Percentiles rank a stretch among this genome's conserved stretches.
Conservation (phyloP, 306 rosid species). For the Gynostemma pentaphyllum region DNA sequence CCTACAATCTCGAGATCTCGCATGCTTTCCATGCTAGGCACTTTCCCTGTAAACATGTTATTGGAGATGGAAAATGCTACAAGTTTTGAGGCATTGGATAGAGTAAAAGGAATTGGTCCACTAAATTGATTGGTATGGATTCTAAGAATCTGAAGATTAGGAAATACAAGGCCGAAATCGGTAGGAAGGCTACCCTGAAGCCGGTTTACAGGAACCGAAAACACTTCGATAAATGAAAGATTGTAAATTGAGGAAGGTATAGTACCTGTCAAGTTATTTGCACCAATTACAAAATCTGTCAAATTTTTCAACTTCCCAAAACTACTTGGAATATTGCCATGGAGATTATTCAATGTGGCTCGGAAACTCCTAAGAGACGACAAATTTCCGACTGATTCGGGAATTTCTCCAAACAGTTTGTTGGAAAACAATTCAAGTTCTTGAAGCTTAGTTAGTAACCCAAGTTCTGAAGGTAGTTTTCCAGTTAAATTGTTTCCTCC, state of each 20-base stretch:
- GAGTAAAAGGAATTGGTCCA: slow-evolving; percentile 15
- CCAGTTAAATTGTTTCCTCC: not conserved
- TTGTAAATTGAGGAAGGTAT: slow-evolving; percentile 21
- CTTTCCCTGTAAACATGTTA: slow-evolving; percentile 12
- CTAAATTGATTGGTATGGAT: slow-evolving; percentile 4
- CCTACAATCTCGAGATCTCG: not conserved
- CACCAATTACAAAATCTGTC: not conserved
- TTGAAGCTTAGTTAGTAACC: slow-evolving; percentile 1
- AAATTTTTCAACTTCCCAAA: slow-evolving; percentile 16
- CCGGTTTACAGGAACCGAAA: not conserved
- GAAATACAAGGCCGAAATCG: slow-evolving; percentile 10
- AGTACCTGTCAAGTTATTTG: slow-evolving; percentile 12
- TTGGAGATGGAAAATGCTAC: not conserved
- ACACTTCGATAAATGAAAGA: not conserved
- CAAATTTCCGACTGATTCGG: slow-evolving; percentile 15
- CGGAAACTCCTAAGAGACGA: not conserved
- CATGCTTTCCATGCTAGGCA: slow-evolving; percentile 9
- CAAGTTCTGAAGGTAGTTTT: not conserved
- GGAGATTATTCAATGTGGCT: not conserved
- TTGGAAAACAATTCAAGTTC: not conserved
- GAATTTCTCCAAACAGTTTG: slow-evolving; percentile 13
- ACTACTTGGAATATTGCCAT: slow-evolving; percentile 18
- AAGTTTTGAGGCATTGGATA: slow-evolving; percentile 18
- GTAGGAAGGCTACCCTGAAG: slow-evolving; percentile 20
- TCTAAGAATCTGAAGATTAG: slow-evolving; percentile 1